Evolutionary conservation across 176 grass and related monocot genomes (phyloP).

Genomic region (Hordeum vulgare): MorexV3_pseudomolecules_assembly NC_058519.1:4710277-4710776

Average conservation of each 20-base stretch:
- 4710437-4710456: conserved; percentile 66
- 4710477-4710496: conserved; percentile 50
- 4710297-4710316: too few species aligned
- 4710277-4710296: too few species aligned
- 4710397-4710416: conserved; percentile 70
- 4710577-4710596: conserved; percentile 63
- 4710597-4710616: conserved; percentile 59
- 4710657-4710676: conserved; percentile 48
- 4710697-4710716: conserved; percentile 60
- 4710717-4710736: conserved; percentile 43
- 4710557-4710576: conserved; percentile 70
- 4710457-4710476: conserved; percentile 60
- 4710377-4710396: conserved; percentile 67
- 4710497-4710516: conserved; percentile 51
- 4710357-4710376: conserved; percentile 59
- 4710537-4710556: conserved; percentile 39
- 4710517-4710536: conserved; percentile 66
- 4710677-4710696: conserved; percentile 39
- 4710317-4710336: conserved; percentile 36
- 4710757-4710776: conserved; percentile 88
- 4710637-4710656: conserved; percentile 49
- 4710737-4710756: conserved; percentile 84
- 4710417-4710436: conserved; percentile 71
- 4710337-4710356: conserved; percentile 75
- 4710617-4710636: conserved; percentile 44